These are phyloP conservation scores for Rhynchosporium graminicola DNA, from an alignment of 2,329 filamentous ascomycete species.

Conservation along the genomic window DNA sequence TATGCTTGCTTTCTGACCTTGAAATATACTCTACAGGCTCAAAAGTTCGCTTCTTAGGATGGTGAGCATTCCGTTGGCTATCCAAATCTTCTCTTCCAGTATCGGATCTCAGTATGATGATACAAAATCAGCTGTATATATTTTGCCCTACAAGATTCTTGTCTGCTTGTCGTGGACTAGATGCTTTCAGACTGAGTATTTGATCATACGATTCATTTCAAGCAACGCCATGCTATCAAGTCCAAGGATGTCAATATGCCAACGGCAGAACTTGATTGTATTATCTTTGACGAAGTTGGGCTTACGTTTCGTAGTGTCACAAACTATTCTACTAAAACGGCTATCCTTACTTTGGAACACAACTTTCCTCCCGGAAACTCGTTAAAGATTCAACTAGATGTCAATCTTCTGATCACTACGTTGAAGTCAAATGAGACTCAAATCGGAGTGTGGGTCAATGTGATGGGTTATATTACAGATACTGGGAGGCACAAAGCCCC, in stretches of 20 bases:
- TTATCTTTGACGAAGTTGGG: too few relatives aligned
- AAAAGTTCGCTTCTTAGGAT: constrained; percentile 93
- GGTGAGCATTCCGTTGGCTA: constrained; percentile 57
- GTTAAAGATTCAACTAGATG: constrained; percentile 63
- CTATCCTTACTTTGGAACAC: constrained; percentile 68
- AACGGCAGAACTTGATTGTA: too few relatives aligned
- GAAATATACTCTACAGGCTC: constrained; percentile 41
- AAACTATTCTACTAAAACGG: constrained; percentile 56
- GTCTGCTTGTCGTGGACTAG: neutral
- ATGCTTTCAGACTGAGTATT: neutral
- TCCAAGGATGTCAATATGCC: too few relatives aligned
- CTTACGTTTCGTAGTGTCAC: constrained; percentile 51
- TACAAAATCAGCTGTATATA: too few relatives aligned
- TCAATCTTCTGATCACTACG: constrained; percentile 68
- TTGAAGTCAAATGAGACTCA: constrained; percentile 64
- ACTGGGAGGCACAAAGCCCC: constrained; percentile 17
- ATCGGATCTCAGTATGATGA: too few relatives aligned
- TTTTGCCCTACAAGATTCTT: neutral
- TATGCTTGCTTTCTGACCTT: constrained; percentile 38
- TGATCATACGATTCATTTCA: neutral
- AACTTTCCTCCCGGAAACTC: constrained; percentile 53
- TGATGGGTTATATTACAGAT: constrained; percentile 73
- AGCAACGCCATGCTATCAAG: too few relatives aligned
- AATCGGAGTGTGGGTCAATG: constrained; percentile 84
- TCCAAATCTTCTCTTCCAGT: neutral